phyloP scores from a whole-genome alignment of 2,329 filamentous ascomycete species.

The Monosporascus cannonballus region DNA sequence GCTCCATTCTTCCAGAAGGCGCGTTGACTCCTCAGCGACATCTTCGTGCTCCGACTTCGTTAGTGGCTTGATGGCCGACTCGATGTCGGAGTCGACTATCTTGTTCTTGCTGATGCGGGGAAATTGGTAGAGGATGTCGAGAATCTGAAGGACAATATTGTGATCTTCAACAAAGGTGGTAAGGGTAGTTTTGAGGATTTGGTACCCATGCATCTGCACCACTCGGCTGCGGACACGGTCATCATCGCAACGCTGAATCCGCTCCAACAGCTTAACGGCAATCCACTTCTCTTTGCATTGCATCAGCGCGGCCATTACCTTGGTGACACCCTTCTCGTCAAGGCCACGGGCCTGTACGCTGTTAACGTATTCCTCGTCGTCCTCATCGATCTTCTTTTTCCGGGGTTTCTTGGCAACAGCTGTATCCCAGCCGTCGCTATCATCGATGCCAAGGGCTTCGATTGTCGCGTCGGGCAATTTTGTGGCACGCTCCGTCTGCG shows the following conservation, averaged over 20 bases:
- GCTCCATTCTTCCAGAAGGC: slow-evolving; percentile 77
- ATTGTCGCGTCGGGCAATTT: slow-evolving; percentile 86
- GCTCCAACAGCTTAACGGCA: slow-evolving; percentile 84
- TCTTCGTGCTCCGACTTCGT: slow-evolving; percentile 63
- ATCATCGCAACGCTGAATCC: slow-evolving; percentile 81
- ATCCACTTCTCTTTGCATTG: slow-evolving; percentile 99
- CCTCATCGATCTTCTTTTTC: slow-evolving; percentile 86
- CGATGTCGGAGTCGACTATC: slow-evolving; percentile 93
- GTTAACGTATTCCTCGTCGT: slow-evolving; percentile 93
- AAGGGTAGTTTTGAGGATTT: slow-evolving; percentile 83
- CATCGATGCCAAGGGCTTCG: slow-evolving; percentile 92
- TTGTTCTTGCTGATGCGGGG: slow-evolving; percentile 94
- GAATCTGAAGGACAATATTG: slow-evolving; percentile 82
- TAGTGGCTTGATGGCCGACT: slow-evolving; percentile 68
- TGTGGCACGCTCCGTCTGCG: slow-evolving; percentile 90
- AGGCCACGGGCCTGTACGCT: slow-evolving; percentile 42
- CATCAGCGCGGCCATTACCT: slow-evolving; percentile 68
- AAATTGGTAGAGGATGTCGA: slow-evolving; percentile 83
- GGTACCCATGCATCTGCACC: slow-evolving; percentile 94
- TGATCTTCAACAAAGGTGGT: slow-evolving; percentile 81
- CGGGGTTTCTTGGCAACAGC: slow-evolving; percentile 82
- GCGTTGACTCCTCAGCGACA: slow-evolving; percentile 64
- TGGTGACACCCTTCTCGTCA: slow-evolving; percentile 27
- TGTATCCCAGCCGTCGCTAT: slow-evolving; percentile 87
- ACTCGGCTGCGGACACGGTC: slow-evolving; percentile 83